Conservation (phyloP, 208 protist genomes). For the Trypanosoma scelopori region DNA sequence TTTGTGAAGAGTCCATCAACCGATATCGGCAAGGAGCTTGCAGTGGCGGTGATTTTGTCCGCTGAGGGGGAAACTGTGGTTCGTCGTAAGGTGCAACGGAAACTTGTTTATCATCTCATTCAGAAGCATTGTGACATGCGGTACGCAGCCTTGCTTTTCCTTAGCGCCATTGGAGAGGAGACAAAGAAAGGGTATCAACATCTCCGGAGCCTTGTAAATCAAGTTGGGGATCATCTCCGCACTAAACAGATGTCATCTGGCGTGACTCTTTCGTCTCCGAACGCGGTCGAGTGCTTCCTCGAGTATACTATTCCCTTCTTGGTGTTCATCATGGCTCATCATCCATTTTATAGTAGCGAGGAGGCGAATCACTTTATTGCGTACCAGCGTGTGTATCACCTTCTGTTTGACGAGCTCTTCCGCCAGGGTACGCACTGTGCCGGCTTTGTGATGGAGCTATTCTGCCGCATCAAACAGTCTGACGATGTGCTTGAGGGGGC, state of each 20-base stretch:
- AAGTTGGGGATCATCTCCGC: constrained; percentile 54
- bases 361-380: constrained; percentile 44
- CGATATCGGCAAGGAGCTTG: constrained; percentile 61
- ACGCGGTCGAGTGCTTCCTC: constrained; percentile 61
- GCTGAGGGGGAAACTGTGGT: constrained; percentile 58
- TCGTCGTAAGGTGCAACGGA: constrained; percentile 54
- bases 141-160: constrained; percentile 61
- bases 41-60: constrained; percentile 61
- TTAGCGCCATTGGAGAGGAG: constrained; percentile 71
- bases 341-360: constrained; percentile 70
- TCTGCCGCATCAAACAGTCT: constrained; percentile 68
- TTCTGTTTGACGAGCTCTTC: constrained; percentile 81
- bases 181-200: constrained; percentile 47
- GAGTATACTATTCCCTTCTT: constrained; percentile 85
- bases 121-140: constrained; percentile 59
- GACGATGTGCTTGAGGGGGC: constrained; percentile 61
- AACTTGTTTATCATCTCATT: constrained; percentile 39
- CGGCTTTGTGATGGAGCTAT: constrained; percentile 69
- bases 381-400: constrained; percentile 81
- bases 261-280: constrained; percentile 43
- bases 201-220: constrained; percentile 43
- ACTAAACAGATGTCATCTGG: constrained; percentile 26
- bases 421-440: constrained; percentile 65
- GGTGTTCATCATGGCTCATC: constrained; percentile 76
- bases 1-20: constrained; percentile 44